These are phyloP conservation scores for Vaccinium macrocarpon DNA, from an alignment of 148 eudicot genomes.

Conservation along the genomic window DNA sequence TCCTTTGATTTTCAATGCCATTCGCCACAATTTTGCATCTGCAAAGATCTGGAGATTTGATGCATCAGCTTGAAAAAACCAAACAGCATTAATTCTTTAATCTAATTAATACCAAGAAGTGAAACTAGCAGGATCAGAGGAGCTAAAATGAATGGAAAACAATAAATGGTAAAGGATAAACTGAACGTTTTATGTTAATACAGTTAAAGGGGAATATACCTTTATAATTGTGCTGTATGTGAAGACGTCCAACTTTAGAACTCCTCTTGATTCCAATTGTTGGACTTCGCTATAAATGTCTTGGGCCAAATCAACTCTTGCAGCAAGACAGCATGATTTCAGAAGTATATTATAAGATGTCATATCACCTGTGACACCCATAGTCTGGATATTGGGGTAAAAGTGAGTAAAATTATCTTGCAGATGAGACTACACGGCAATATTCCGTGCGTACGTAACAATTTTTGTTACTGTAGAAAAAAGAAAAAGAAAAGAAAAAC, in stretches of 20 bases:
- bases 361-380: slow-evolving; percentile 73
- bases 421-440: slow-evolving; percentile 5
- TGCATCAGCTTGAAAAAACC: slow-evolving; percentile 20
- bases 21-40: slow-evolving; percentile 86
- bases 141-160: slow-evolving; percentile 8
- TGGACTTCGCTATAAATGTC: slow-evolving; percentile 67
- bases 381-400: slow-evolving; percentile 42
- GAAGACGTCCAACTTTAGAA: slow-evolving; percentile 76
- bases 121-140: neutral
- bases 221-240: slow-evolving; percentile 94
- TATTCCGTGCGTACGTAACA: neutral
- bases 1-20: slow-evolving; percentile 85
- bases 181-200: neutral
- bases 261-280: slow-evolving; percentile 62
- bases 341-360: slow-evolving; percentile 86
- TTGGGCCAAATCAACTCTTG: slow-evolving; percentile 89
- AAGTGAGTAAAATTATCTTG: slow-evolving; percentile 5
- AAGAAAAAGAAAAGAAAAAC: neutral
- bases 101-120: neutral
- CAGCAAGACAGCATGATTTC: slow-evolving; percentile 84
- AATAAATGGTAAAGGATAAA: neutral
- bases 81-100: slow-evolving; percentile 9
- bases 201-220: slow-evolving; percentile 33
- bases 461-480: neutral
- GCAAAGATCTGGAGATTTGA: slow-evolving; percentile 73